Conservation (phyloP, 1,139 yeast species). For the Candida sp. region DNA sequence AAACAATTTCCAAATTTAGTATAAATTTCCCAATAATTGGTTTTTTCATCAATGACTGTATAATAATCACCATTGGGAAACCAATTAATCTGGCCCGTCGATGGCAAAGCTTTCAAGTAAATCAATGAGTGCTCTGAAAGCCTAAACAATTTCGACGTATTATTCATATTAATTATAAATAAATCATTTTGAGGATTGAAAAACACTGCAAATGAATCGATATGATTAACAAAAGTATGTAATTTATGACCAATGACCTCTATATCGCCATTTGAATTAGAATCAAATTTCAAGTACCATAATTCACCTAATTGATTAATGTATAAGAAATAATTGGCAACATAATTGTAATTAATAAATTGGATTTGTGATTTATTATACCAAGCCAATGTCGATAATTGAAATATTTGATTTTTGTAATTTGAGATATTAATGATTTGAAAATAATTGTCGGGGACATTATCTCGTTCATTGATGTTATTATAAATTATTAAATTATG, state of each 20-base stretch:
- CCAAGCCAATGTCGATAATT: conserved; percentile 29
- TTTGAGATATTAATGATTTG: conserved; percentile 35
- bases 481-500: conserved; percentile 35
- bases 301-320: conserved; percentile 25
- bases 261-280: conserved; percentile 10
- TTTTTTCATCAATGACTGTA: conserved; percentile 14
- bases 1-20: conserved; percentile 34
- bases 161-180: conserved; percentile 13
- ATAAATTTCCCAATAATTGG: conserved; percentile 30
- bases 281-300: conserved; percentile 23
- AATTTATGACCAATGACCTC: conserved; percentile 13
- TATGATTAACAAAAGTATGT: conserved; percentile 5
- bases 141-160: conserved; percentile 11
- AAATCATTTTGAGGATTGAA: conserved; percentile 28
- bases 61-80: conserved; percentile 37
- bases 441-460: conserved; percentile 13
- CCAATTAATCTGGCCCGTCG: conserved; percentile 19
- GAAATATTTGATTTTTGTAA: conserved; percentile 27
- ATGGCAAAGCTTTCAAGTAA: conserved; percentile 8
- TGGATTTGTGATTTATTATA: conserved; percentile 19
- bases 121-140: conserved; percentile 10
- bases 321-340: conserved; percentile 27
- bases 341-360: conserved; percentile 22
- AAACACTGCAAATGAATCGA: conserved; percentile 4
- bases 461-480: conserved; percentile 14